Percentiles rank a stretch among this genome's conserved stretches.
Evolutionary conservation across 306 rosid species (phyloP).

Genomic region (Acmispon strigosus): DNA sequence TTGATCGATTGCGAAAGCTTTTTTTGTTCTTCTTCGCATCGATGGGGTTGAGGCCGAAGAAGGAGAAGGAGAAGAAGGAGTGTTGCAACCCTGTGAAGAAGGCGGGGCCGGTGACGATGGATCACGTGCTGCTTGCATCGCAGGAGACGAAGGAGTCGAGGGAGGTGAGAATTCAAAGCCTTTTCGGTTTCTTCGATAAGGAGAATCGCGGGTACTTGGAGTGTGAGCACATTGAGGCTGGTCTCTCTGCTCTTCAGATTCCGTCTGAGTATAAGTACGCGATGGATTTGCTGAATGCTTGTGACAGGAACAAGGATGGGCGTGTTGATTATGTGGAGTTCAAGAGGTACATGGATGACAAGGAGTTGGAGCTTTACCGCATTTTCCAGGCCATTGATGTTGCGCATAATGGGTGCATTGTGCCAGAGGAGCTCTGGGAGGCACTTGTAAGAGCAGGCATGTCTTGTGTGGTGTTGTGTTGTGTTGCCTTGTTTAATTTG

Average conservation of each 20-base stretch:
- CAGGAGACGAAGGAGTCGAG: constrained; percentile 82
- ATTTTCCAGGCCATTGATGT: constrained; percentile 95
- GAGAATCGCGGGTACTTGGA: constrained; percentile 61
- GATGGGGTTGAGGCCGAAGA: constrained; percentile 34
- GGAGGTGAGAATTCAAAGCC: constrained; percentile 54
- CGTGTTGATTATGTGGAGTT: constrained; percentile 72
- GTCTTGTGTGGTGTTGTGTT: neutral
- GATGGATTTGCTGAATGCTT: constrained; percentile 66
- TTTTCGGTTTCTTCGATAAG: constrained; percentile 72
- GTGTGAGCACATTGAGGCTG: constrained; percentile 64
- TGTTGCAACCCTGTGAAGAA: constrained; percentile 59
- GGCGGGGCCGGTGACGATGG: constrained; percentile 66
- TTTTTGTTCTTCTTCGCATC: neutral
- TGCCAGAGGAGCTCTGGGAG: constrained; percentile 95
- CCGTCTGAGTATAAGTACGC: constrained; percentile 86
- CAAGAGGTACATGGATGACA: constrained; percentile 79
- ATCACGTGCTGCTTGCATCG: constrained; percentile 76
- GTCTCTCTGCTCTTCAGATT: constrained; percentile 74
- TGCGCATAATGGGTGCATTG: constrained; percentile 81
- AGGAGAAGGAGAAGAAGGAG: neutral
- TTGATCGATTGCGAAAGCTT: neutral
- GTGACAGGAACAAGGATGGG: constrained; percentile 75
- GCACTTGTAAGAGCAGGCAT: constrained; percentile 83
- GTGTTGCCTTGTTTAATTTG: neutral
- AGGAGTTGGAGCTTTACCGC: constrained; percentile 87